Base-by-base conservation (phyloP, 169 alveolate genomes). In the Blepharisma undulans region DNA sequence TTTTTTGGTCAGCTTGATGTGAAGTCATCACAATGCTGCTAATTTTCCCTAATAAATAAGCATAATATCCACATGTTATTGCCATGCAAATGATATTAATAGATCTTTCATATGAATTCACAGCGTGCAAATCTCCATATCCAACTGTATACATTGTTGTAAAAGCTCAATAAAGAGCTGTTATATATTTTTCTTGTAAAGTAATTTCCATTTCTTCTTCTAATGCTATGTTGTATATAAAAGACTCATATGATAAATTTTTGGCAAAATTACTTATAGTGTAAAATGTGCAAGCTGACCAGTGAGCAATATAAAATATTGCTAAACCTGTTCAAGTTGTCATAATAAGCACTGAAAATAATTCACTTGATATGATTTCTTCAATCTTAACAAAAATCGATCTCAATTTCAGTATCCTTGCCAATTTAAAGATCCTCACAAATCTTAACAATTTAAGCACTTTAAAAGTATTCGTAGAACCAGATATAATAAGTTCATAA, bases 111-210 rank as follows among this genome's bases (percentile, higher is more conserved):
- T 61, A 80, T 29, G 82, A 84, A 3, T 96, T 94, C 25, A 80
- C 74, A 8, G 98, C 97, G 21, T 72, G 60, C 19, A 96, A 92
- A 82, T 96, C 98, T 22, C 98, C 98, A 91, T 93, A 93, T 21
- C 95, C 95, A 10, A 93, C 95, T 27, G 95, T 93, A 7, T 87
- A 89, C 95, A 93, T 93, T 4, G 95, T 93, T 22, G 95, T 92
- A 48, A 92, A 89, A 33, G 95, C 93, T 91, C 95, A 93, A 84
- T 93, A 94, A 0, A 94, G 77, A 22, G 96, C 60, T 33, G 94
- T 88, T 21, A 94, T 92, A 79, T 94, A 94, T 61, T 84, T 84
- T n/a, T 60, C 77, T 22, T 21, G n/a, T 3, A 84, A 22, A 60
- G 29, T 10, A 2, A 60, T 19, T 10, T 84, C 74, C 36, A 21